These are phyloP conservation scores for Abortiporus biennis DNA, from an alignment of 1,284 basidiomycete genomes.

Conservation along the genomic window DNA sequence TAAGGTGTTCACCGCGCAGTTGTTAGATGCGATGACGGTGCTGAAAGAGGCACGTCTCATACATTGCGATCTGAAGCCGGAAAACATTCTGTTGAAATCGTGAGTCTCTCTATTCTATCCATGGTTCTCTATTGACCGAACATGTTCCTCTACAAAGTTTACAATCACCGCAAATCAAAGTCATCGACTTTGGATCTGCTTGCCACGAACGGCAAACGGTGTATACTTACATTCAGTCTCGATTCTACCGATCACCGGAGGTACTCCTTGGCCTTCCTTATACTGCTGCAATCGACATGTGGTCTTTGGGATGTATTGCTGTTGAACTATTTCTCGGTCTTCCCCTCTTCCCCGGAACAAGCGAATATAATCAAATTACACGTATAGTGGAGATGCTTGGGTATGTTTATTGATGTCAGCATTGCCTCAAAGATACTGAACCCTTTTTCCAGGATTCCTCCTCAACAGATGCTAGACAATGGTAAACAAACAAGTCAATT, in stretches of 20 bases:
- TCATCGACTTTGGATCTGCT: constrained; percentile 98
- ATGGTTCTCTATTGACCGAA: constrained; percentile 2
- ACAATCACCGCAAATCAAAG: constrained; percentile 97
- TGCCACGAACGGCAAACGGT: constrained; percentile 99
- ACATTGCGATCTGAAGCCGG: constrained; percentile 97
- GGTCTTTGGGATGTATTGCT: constrained; percentile 93
- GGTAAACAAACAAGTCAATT: constrained; percentile 96
- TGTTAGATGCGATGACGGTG: constrained; percentile 88
- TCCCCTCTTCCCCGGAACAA: constrained; percentile 96
- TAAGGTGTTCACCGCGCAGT: constrained; percentile 95
- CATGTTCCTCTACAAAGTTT: constrained; percentile 48
- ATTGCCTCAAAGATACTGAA: constrained; percentile 2
- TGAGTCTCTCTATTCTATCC: constrained; percentile 33
- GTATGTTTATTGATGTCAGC: constrained; percentile 38
- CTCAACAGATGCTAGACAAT: constrained; percentile 89
- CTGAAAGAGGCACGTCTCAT: constrained; percentile 95
- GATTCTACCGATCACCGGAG: constrained; percentile 98
- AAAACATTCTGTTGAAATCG: constrained; percentile 94
- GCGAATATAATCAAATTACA: constrained; percentile 98
- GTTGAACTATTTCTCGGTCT: constrained; percentile 96
- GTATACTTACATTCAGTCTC: constrained; percentile 98
- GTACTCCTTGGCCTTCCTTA: constrained; percentile 95
- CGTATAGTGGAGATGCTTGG: constrained; percentile 98
- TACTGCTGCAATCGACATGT: constrained; percentile 93
- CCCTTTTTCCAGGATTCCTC: constrained; percentile 61